phyloP scores from a whole-genome alignment of 1,284 basidiomycete genomes.

The Pyrrhoderma lamaoense region DNA sequence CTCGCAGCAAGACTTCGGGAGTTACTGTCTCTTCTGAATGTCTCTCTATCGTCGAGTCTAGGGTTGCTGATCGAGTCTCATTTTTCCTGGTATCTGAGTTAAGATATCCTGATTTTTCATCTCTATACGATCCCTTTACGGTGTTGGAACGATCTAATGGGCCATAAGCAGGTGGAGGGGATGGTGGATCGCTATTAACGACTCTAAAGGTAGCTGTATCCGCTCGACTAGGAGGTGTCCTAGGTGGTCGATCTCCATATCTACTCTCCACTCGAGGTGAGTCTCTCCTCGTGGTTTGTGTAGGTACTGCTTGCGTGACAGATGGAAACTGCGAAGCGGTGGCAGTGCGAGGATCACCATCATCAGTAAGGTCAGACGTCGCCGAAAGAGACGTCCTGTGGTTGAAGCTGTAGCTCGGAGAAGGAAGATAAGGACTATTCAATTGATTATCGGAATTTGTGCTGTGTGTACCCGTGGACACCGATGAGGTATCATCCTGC shows the following conservation, averaged over 20 bases:
- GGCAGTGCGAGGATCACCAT: constrained; percentile 8
- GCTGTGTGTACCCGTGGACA: constrained; percentile 39
- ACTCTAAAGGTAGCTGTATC: constrained; percentile 28
- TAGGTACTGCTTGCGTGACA: not conserved
- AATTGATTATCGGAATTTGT: constrained; percentile 24
- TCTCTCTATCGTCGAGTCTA: constrained; percentile 2
- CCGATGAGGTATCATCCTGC: constrained; percentile 55
- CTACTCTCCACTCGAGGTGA: constrained; percentile 18
- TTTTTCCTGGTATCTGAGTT: not conserved
- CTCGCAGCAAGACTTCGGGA: constrained; percentile 5
- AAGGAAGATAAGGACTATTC: not conserved
- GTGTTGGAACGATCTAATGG: not conserved
- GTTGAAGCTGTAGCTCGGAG: constrained; percentile 25
- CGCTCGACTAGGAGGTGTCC: constrained; percentile 29
- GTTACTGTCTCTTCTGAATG: constrained; percentile 15
- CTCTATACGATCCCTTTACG: too few species aligned
- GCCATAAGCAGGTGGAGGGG: constrained; percentile 40
- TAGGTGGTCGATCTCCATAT: constrained; percentile 10
- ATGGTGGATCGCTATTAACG: constrained; percentile 30
- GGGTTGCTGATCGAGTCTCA: not conserved
- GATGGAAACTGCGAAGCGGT: constrained; percentile 4
- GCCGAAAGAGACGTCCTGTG: constrained; percentile 31
- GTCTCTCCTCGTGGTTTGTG: not conserved
- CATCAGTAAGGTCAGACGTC: constrained; percentile 3
- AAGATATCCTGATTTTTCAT: too few species aligned